Evolutionary conservation across 1,284 basidiomycete genomes (phyloP).

Genomic region (Leccinum pseudoinsigne): DNA sequence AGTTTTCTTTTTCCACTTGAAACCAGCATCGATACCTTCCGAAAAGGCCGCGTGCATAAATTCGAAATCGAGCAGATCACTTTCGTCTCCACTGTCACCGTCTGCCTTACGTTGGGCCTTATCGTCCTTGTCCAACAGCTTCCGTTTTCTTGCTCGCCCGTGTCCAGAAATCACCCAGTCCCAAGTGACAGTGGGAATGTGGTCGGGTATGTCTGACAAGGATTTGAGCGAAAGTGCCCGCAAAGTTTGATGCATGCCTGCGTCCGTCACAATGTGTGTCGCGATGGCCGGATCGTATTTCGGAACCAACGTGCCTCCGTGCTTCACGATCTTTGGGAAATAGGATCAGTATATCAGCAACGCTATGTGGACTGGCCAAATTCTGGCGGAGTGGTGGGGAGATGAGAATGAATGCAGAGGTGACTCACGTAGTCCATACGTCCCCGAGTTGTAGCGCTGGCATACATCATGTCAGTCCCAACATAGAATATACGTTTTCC

Average conservation of each 20-base stretch:
- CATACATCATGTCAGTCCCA: slow-evolving; percentile 55
- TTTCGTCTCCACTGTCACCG: slow-evolving; percentile 7
- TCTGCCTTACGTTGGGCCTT: not conserved
- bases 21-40: slow-evolving; percentile 47
- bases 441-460: slow-evolving; percentile 47
- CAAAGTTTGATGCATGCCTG: slow-evolving; percentile 37
- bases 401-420: not conserved
- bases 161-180: slow-evolving; percentile 47
- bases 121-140: not conserved
- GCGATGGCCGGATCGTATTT: slow-evolving; percentile 51
- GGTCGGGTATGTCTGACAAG: slow-evolving; percentile 54
- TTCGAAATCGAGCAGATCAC: slow-evolving; percentile 34
- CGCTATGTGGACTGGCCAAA: not conserved
- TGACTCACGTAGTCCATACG: slow-evolving; percentile 57
- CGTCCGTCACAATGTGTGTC: slow-evolving; percentile 65
- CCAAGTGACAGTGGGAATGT: slow-evolving; percentile 66
- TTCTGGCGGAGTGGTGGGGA: not conserved
- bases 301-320: slow-evolving; percentile 57
- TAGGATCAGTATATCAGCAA: slow-evolving; percentile 6
- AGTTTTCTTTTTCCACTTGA: slow-evolving; percentile 18
- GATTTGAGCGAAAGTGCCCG: slow-evolving; percentile 43
- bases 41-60: slow-evolving; percentile 48
- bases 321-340: slow-evolving; percentile 48
- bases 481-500: slow-evolving; percentile 58
- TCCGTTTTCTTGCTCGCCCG: slow-evolving; percentile 9